Conservation (phyloP, 2,329 filamentous ascomycete genomes). For the Pezicula radicicola region DNA sequence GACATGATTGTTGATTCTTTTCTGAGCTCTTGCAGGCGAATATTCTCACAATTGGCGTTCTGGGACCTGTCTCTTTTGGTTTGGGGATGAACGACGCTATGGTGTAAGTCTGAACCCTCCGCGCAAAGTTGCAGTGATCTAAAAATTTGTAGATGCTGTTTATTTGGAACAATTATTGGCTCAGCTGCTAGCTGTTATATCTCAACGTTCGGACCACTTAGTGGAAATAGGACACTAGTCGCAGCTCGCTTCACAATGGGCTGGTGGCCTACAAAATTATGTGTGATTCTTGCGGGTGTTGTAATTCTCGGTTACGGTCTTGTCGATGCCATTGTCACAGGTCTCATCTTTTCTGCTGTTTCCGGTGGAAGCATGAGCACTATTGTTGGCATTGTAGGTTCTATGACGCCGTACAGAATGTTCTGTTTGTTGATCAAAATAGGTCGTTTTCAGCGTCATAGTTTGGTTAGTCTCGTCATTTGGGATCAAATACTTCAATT, state of each 20-base stretch:
- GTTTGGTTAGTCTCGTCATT: not conserved
- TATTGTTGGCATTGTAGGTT: not conserved
- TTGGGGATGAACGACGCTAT: not conserved
- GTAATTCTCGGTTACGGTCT: not conserved
- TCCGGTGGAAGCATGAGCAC: not conserved
- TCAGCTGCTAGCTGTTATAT: not conserved
- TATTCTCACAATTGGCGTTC: not conserved
- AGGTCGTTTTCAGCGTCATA: not conserved
- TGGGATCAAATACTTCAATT: not conserved
- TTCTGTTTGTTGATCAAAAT: not conserved
- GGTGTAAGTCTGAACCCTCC: not conserved
- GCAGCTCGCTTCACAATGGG: not conserved
- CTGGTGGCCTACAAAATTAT: not conserved
- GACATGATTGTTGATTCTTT: not conserved
- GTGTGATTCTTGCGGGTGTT: not conserved
- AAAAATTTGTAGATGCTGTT: not conserved
- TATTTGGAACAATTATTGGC: conserved; percentile 1
- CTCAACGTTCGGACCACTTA: not conserved
- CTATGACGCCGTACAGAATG: not conserved
- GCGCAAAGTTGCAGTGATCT: not conserved
- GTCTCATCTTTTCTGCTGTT: not conserved
- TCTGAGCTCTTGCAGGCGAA: not conserved
- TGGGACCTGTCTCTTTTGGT: not conserved
- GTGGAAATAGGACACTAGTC: not conserved
- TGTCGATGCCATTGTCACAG: not conserved